These are phyloP conservation scores for Hypericum androsaemum DNA, from an alignment of 345 rosid genomes.

Conservation along the genomic window DNA sequence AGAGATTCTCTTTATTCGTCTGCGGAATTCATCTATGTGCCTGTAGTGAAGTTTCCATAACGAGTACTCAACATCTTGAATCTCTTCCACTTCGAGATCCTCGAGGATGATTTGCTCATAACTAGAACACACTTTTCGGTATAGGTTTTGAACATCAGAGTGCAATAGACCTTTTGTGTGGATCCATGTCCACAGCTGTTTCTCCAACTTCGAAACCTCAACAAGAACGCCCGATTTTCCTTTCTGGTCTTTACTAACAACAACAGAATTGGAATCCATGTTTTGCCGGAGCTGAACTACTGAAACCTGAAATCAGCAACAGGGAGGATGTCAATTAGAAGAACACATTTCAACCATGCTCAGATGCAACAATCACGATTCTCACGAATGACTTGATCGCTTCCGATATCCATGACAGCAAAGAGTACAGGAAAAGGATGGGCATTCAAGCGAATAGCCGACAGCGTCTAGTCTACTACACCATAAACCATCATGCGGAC, in stretches of 20 bases:
- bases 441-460: too few species aligned
- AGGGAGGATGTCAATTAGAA: too few species aligned
- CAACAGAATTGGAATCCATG: slow-evolving; percentile 24
- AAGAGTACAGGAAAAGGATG: too few species aligned
- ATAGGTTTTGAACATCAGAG: slow-evolving; percentile 44
- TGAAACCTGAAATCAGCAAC: too few species aligned
- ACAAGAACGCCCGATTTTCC: slow-evolving; percentile 34
- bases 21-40: slow-evolving; percentile 87
- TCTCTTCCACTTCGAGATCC: slow-evolving; percentile 39
- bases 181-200: slow-evolving; percentile 51
- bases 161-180: slow-evolving; percentile 43
- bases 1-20: slow-evolving; percentile 37
- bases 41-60: slow-evolving; percentile 83
- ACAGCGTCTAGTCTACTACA: too few species aligned
- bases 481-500: too few species aligned
- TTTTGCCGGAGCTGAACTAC: slow-evolving; percentile 8
- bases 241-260: slow-evolving; percentile 28
- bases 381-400: too few species aligned
- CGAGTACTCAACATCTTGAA: slow-evolving; percentile 78
- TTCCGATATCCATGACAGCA: too few species aligned
- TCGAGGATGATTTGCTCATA: slow-evolving; percentile 49
- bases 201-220: slow-evolving; percentile 58
- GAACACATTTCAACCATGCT: too few species aligned
- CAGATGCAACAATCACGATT: too few species aligned
- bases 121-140: slow-evolving; percentile 46